Base-by-base conservation (phyloP, 371 early-diverging fungal species). In the Dinochytrium kinnereticum region DNA sequence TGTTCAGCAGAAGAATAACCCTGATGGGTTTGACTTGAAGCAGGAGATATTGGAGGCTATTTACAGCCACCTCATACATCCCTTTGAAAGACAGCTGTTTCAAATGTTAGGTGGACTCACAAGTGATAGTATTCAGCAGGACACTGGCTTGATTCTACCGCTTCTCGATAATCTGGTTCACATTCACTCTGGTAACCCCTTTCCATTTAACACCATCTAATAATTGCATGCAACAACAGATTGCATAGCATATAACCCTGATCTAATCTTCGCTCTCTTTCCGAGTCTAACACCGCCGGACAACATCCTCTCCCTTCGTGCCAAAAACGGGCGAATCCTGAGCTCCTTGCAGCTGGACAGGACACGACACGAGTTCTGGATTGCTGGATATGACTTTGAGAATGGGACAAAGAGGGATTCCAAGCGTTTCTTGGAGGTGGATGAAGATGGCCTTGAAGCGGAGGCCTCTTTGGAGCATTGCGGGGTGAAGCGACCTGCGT, bases 31-130 rank as follows among this genome's bases (percentile, higher is more conserved):
- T 44, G 55, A 53, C 55, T 5, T 53, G 17, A 24, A 53, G 55
- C 55, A 53, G 55, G 55, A 53, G 7, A 53, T 53, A 5, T n/a
- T 53, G 55, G 55, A 53, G 26, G 55, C 55, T 26, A 26, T 53
- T 15, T 53, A 53, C 24, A 53, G 26, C 55, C 55, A 53, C 26
- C 55, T 53, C 55, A 24, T 53, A 5, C 26, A 15, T 26, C 55
- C 55, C 5, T 53, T 26, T n/a, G 55, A 53, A 53, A 53, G 55
- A 24, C 55, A 53, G 26, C 55, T 53, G 5, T 53, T 53, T 53
- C 55, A 53, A 26, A 5, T 53, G 24, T n/a, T 53, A 24, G 55
- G 55, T 26, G 26, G 55, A 21, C 55, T n/a, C 26, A 53, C 55
- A 21, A 26, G 5, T 5, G 7, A 7, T 7, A n/a, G n/a, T 21